Conservation (phyloP, 1,284 basidiomycete genomes). For the Meira nashicola region DNA sequence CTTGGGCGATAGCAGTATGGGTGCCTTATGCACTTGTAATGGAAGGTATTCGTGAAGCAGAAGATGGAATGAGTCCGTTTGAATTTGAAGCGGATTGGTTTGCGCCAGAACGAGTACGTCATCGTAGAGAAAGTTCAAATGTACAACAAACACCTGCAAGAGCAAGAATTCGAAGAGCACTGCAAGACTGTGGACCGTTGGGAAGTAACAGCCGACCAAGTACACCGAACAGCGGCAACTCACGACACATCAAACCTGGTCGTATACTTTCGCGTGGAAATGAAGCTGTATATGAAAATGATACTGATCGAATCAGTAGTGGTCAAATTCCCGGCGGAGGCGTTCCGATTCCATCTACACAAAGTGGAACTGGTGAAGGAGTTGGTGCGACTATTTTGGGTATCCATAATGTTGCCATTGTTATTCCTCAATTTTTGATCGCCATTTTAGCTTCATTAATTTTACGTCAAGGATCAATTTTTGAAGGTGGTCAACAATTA, state of each 20-base stretch:
- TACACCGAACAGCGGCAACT: background rate
- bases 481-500: background rate
- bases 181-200: slow-evolving; percentile 11
- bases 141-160: background rate
- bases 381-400: slow-evolving; percentile 83
- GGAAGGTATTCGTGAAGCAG: slow-evolving; percentile 45
- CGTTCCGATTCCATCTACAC: background rate
- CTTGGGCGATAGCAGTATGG: slow-evolving; percentile 50
- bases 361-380: background rate
- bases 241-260: background rate
- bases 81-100: slow-evolving; percentile 35
- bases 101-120: background rate
- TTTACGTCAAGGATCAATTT: slow-evolving; percentile 60
- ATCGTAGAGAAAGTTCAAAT: background rate
- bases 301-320: background rate
- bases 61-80: slow-evolving; percentile 26
- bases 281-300: background rate
- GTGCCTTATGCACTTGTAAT: slow-evolving; percentile 50
- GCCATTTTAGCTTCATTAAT: slow-evolving; percentile 82
- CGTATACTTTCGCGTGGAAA: background rate
- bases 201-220: background rate
- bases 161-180: slow-evolving; percentile 5
- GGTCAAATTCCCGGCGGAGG: background rate
- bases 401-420: slow-evolving; percentile 78
- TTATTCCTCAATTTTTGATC: slow-evolving; percentile 56